Percentiles rank a stretch among this genome's conserved stretches.
Evolutionary conservation across 352 stramenopile genomes (phyloP).

Genomic region (Globisporangium cederbergense): DNA sequence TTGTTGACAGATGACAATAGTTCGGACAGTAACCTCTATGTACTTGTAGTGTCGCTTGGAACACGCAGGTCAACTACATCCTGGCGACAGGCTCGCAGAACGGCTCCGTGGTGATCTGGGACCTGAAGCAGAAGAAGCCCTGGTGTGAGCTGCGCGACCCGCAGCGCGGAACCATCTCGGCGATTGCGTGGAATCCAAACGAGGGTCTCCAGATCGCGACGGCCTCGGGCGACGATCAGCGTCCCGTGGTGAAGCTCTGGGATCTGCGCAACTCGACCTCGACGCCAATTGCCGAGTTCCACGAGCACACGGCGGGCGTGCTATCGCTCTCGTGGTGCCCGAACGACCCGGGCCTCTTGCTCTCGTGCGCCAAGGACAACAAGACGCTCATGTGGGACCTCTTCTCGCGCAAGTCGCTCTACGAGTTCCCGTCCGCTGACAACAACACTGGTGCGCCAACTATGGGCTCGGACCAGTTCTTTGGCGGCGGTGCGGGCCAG

Average conservation of each 20-base stretch:
- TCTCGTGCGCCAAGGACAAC: constrained; percentile 98
- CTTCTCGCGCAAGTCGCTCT: constrained; percentile 91
- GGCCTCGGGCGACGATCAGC: constrained; percentile 93
- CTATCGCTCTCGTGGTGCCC: constrained; percentile 97
- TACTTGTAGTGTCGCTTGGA: constrained; percentile 91
- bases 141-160: constrained; percentile 97
- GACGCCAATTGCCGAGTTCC: constrained; percentile 94
- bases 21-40: background rate
- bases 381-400: constrained; percentile 98
- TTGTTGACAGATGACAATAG: background rate
- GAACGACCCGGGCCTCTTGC: constrained; percentile 90
- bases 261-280: constrained; percentile 97
- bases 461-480: constrained; percentile 82
- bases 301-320: constrained; percentile 94
- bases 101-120: constrained; percentile 96
- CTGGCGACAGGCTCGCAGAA: constrained; percentile 93
- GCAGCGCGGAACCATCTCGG: constrained; percentile 84
- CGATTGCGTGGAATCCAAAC: constrained; percentile 97
- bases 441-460: constrained; percentile 39
- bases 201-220: constrained; percentile 97
- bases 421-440: constrained; percentile 88
- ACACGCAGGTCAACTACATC: constrained; percentile 98
- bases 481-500: constrained; percentile 65
- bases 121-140: constrained; percentile 97
- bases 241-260: constrained; percentile 96